Conservation (phyloP, 208 protist species). For the Trypanosoma mega region DNA sequence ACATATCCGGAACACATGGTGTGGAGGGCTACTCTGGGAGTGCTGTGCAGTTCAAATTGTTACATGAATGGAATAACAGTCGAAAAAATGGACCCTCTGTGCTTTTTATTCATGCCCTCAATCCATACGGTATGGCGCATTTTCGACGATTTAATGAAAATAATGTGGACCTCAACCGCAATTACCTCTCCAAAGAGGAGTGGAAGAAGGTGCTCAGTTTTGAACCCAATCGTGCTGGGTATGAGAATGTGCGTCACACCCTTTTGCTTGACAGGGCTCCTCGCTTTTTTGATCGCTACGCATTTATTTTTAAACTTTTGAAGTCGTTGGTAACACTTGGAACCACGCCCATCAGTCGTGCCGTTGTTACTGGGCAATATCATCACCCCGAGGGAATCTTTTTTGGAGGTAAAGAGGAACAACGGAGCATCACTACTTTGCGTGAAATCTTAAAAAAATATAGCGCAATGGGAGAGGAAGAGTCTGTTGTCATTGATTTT, state of each 20-base stretch:
- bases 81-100: constrained; percentile 55
- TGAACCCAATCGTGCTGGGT: constrained; percentile 45
- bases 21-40: constrained; percentile 87
- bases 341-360: constrained; percentile 39
- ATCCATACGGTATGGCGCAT: constrained; percentile 86
- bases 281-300: constrained; percentile 68
- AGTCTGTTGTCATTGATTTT: constrained; percentile 70
- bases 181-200: constrained; percentile 63
- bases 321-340: constrained; percentile 38
- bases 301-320: constrained; percentile 39
- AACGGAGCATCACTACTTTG: constrained; percentile 57
- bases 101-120: constrained; percentile 85
- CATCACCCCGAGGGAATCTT: constrained; percentile 67
- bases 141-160: constrained; percentile 81
- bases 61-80: constrained; percentile 61
- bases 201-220: constrained; percentile 41
- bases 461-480: constrained; percentile 23
- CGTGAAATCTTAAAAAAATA: constrained; percentile 49
- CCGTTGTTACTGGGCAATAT: constrained; percentile 69
- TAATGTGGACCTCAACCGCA: constrained; percentile 84
- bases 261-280: constrained; percentile 38
- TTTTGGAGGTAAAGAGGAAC: constrained; percentile 68
- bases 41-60: constrained; percentile 73
- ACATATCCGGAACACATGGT: constrained; percentile 72
- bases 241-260: constrained; percentile 39